Percentiles rank a stretch among this genome's conserved stretches.
phyloP scores from a whole-genome alignment of 768 basidiomycete species.

The Lactifluus pinguis region DNA sequence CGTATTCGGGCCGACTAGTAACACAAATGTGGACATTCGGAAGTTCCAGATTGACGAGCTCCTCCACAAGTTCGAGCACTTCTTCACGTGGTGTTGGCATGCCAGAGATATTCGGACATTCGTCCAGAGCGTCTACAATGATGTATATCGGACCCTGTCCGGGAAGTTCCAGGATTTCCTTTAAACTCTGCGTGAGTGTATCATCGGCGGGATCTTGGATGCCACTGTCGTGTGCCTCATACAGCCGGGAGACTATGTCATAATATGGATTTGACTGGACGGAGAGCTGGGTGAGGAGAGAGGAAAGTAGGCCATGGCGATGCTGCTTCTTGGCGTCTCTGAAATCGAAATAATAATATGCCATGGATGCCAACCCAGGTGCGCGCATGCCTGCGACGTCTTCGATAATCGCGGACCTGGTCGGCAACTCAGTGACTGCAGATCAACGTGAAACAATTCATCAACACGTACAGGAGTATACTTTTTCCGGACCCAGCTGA shows the following conservation, averaged over 20 bases:
- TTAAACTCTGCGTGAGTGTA: not conserved
- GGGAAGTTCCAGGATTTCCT: not conserved
- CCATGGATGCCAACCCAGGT: not conserved
- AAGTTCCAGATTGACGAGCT: not conserved
- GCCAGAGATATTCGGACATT: not conserved
- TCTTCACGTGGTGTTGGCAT: not conserved
- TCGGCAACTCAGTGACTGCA: not conserved
- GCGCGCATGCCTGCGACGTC: not conserved
- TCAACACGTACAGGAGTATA: not conserved
- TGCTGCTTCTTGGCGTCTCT: not conserved
- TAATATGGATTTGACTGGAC: not conserved
- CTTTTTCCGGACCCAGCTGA: not conserved
- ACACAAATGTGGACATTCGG: not conserved
- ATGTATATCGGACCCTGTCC: not conserved
- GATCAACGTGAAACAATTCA: not conserved
- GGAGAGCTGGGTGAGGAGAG: not conserved
- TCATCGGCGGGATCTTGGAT: not conserved
- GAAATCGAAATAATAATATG: slow-evolving; percentile 2
- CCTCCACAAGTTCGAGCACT: not conserved
- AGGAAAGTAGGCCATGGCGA: not conserved
- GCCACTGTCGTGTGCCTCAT: not conserved
- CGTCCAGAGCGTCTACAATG: slow-evolving; percentile 1
- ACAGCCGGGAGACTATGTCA: not conserved
- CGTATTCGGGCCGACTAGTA: not conserved
- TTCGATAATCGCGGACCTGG: not conserved